Evolutionary conservation across 2,329 filamentous ascomycete species (phyloP), one percentile per base, ranked within the genome.

Genomic region (Paraconiothyrium sp.): DNA sequence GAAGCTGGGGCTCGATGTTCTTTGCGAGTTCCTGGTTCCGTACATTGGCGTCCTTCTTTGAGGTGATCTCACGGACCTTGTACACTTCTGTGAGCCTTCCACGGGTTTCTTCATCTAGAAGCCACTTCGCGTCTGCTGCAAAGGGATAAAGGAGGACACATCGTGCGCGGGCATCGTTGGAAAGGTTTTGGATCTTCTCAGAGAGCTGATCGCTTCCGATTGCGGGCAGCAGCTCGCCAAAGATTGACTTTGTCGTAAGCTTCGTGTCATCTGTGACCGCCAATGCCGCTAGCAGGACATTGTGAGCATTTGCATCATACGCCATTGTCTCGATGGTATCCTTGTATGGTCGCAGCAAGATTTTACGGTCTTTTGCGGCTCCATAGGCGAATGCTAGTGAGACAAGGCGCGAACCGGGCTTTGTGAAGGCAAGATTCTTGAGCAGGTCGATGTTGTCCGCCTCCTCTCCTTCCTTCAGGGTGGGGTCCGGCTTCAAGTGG

Each of bases 221-320:
- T 63, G 60, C 63, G 27, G 78, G 92, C 20, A 97, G 81, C 13
- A 99, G 84, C 78, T 98, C 94, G 0, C 92, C 85, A 79, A 97
- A 93, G 67, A 99, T 91, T 35, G 91, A 85, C 81, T 97, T 98
- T 54, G 89, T 85, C 3, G 89, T 92, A 73, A 97, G 84, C 67
- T 96, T 94, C 10, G 95, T 99, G 77, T 99, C 95, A 71, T 99
- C 95, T 52, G 97, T 89, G 52, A 97, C 90, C 72, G 98, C 95
- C 76, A 94, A 93, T 1, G 93, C 92, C 1, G 93, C 86, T 58
- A 98, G 85, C 37, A 99, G 87, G 57, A 98, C 86, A 64, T 90
- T 84, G 74, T 97, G 93, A 1, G 89, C 95, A 72, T 94, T 80
- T 7, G 84, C 78, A 74, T 99, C 94, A 51, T 88, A 89, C 2